Evolutionary conservation across 345 rosid genomes (phyloP).

Genomic region (Rhizophora apiculata): DNA sequence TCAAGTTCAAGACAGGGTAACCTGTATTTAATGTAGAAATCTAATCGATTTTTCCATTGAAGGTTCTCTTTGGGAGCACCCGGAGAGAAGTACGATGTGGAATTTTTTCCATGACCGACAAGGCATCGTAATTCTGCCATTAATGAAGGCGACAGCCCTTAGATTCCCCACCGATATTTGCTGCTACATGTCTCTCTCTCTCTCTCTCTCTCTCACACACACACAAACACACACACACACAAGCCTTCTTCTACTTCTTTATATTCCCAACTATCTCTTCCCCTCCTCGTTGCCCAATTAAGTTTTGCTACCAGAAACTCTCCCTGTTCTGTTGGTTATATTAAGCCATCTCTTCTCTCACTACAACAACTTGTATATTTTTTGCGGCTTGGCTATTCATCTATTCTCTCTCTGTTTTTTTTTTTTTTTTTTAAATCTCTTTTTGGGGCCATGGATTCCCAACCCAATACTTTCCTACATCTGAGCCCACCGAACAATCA

Average conservation of each 20-base stretch:
- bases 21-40: not conserved
- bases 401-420: not conserved
- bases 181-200: conserved; percentile 48
- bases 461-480: conserved; percentile 66
- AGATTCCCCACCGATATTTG: conserved; percentile 70
- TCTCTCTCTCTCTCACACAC: conserved; percentile 14
- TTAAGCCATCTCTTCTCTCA: not conserved
- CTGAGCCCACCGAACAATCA: conserved; percentile 50
- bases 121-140: conserved; percentile 62
- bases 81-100: conserved; percentile 2
- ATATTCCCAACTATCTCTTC: not conserved
- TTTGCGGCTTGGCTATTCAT: not conserved
- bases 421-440: no score
- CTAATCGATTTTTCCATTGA: not conserved
- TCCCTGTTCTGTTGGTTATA: not conserved
- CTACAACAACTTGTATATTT: no score
- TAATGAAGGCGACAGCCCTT: conserved; percentile 81
- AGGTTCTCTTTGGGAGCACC: not conserved
- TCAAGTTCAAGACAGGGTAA: not conserved
- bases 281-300: not conserved
- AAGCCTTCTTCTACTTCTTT: conserved; percentile 8
- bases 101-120: conserved; percentile 57
- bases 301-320: conserved; percentile 2
- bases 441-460: conserved; percentile 48
- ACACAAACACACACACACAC: not conserved